Evolutionary conservation across 345 rosid species (phyloP), one percentile per base, ranked within the genome.

Genomic region (Combretum micranthum): DNA sequence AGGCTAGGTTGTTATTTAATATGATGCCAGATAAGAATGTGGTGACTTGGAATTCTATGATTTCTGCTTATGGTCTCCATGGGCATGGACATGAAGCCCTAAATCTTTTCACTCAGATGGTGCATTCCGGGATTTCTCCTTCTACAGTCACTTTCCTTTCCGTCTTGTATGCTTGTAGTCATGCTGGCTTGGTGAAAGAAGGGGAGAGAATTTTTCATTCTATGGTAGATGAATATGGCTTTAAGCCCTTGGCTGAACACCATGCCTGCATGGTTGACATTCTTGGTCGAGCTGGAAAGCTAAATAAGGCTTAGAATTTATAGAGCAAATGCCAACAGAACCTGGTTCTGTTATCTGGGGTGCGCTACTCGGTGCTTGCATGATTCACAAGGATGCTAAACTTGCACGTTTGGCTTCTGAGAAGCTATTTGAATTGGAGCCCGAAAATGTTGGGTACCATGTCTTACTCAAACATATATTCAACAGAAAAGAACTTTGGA

Each of bases 11-110:
- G 44, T 64, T 84, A 64, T 88, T 88, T 72, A 75, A 86, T 57
- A 60, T 17, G 55, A 77, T 79, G 70, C 77, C 78, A 0, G 73
- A 67, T 73, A 88, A 80, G 77, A 83, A 84, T 63, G 88, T 70
- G 61, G 89, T 88, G 23, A 84, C 94, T 65, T 88, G 96, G 96
- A 88, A 86, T 59, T 73, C 91, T 16, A 86, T 88, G 81, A 88
- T 88, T 53, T 80, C 83, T 3, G 85, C 89, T 43, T 88, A 83
- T 69, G 91, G 91, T 46, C 89, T 88, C 42, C 96, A 88, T 66
- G 96, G 96, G 44, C 76, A 71, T 52, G 94, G 96, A 50, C 72
- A 72, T 50, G 85, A 80, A 68, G 96, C 88, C 52, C 64, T 83
- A 44, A 55, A 56, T 52, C 76, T 86, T 61, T 85, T 83, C 57